A percentile compares a stretch with the other conserved stretches of the same genome.
These are phyloP conservation scores for Sicyos edulis DNA, from an alignment of 306 rosid species.

Conservation along the genomic window DNA sequence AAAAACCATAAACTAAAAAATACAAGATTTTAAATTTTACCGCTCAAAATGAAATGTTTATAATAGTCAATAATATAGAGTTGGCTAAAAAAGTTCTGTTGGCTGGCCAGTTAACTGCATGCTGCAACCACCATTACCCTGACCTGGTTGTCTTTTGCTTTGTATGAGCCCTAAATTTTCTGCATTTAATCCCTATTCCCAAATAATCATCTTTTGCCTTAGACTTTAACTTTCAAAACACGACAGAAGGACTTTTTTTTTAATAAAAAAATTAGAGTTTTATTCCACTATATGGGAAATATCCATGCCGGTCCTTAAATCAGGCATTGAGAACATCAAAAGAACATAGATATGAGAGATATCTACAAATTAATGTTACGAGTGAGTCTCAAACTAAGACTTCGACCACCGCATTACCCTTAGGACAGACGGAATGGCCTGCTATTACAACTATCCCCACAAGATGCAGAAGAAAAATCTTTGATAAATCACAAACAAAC, in stretches of 20 bases:
- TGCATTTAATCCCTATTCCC: slow-evolving; percentile 4
- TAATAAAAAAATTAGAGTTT: too few relatives aligned
- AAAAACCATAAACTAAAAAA: neutral
- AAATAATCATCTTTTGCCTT: slow-evolving; percentile 10
- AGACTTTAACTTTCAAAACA: neutral
- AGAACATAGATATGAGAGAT: too few relatives aligned
- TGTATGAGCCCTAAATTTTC: neutral
- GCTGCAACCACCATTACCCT: neutral
- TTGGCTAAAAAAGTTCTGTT: neutral
- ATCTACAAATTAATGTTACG: too few relatives aligned
- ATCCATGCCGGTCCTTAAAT: too few relatives aligned
- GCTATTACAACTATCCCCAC: neutral
- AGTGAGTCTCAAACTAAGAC: too few relatives aligned
- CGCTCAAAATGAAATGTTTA: neutral
- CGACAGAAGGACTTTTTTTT: neutral
- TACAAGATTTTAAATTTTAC: slow-evolving; percentile 1
- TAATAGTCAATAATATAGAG: slow-evolving; percentile 6
- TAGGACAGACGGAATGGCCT: neutral
- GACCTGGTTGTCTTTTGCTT: slow-evolving; percentile 11
- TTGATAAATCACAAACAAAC: neutral
- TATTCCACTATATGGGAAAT: too few relatives aligned
- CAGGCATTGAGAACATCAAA: too few relatives aligned
- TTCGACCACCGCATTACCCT: too few relatives aligned
- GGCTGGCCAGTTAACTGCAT: neutral
- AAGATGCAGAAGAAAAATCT: neutral